phyloP scores from a whole-genome alignment of 352 stramenopile genomes.

The Pythium vanterpoolii region DNA sequence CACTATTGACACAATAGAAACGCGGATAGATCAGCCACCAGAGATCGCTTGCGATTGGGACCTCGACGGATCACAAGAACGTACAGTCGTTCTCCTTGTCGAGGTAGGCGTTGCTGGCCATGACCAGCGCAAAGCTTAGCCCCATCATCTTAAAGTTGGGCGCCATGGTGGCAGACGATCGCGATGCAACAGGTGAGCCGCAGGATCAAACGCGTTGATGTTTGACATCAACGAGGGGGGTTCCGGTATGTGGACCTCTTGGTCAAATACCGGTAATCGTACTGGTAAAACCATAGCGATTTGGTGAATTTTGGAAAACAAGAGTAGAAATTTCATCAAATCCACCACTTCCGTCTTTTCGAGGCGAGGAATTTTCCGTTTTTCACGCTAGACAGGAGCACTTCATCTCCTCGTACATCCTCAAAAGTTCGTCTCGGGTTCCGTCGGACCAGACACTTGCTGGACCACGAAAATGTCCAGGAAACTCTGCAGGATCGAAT shows the following conservation, averaged over 20 bases:
- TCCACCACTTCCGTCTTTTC: no score
- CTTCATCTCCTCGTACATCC: background rate
- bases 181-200: background rate
- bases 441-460: background rate
- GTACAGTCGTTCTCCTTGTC: conserved; percentile 58
- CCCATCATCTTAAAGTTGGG: conserved; percentile 81
- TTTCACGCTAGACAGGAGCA: no score
- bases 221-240: conserved; percentile 3
- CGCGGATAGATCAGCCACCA: conserved; percentile 1
- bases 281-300: background rate
- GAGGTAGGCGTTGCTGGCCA: conserved; percentile 63
- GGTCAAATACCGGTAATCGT: conserved; percentile 1
- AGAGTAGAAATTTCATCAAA: background rate
- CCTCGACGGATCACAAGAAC: conserved; percentile 13
- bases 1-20: conserved; percentile 27
- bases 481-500: conserved; percentile 19
- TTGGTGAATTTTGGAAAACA: background rate
- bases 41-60: no score
- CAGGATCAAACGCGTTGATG: conserved; percentile 2
- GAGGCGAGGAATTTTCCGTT: no score
- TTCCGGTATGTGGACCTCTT: background rate
- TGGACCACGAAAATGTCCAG: conserved; percentile 21
- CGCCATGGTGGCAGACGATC: conserved; percentile 37
- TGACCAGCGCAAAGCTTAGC: conserved; percentile 57
- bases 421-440: conserved; percentile 15